Evolutionary conservation across 2,329 filamentous ascomycete genomes (phyloP), one percentile per base, ranked within the genome.

Genomic region (Trichoderma asperellum): DNA sequence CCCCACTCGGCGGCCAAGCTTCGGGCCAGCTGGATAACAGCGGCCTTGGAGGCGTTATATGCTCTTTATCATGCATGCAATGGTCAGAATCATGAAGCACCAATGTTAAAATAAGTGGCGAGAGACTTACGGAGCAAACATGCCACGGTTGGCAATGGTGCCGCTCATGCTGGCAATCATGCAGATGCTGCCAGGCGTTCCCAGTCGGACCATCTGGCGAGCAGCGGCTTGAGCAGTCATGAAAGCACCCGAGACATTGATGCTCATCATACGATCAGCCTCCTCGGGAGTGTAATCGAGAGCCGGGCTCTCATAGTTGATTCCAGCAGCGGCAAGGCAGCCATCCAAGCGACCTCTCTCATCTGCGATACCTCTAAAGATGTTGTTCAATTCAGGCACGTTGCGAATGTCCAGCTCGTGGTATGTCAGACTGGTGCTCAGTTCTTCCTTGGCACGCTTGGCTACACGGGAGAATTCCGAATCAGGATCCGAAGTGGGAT

Each of bases 191-290:
- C 89, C 89, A 6, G 82, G 81, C 32, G 81, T 83, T 69, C 87
- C 84, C 34, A 87, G 82, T 62, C 85, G 84, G 27, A 89, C 82
- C 86, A 92, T 89, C 78, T 96, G 91, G 68, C 90, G 86, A 40
- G 94, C 94, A n/a, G 93, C 92, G 24, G 93, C 93, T 83, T 95
- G 92, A 32, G 93, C 93, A 72, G 93, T 96, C 86, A 94, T 88
- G 81, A 93, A 92, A 34, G 87, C 89, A 14, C 94, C 94, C n/a
- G 89, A 96, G 74, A 97, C 85, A 80, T 97, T 96, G 76, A 95
- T 90, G 75, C 91, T 87, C 79, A 97, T 86, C 84, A 97, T 92
- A 79, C 89, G 87, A 77, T 94, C 89, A 77, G 89, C 88, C 77
- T 93, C 91, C 76, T 90, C 85, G 27, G 91, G 88, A 29, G 88